Percentiles rank a stretch among this genome's conserved stretches.
Conservation (phyloP, 352 stramenopile species). For the Phytophthora pini region DNA sequence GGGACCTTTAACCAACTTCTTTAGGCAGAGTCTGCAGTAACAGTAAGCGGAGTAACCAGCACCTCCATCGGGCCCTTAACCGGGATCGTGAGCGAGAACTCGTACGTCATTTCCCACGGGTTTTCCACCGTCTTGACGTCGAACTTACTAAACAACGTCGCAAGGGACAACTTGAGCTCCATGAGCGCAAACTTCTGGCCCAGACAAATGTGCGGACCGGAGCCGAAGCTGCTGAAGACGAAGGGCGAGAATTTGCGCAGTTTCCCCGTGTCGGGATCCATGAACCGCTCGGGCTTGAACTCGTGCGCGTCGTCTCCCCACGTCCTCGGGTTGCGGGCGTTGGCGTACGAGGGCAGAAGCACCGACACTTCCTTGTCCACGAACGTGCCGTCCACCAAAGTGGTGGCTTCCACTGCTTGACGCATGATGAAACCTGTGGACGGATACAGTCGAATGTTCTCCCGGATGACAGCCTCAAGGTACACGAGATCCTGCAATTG, state of each 20-base stretch:
- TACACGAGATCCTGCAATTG: slow-evolving; percentile 58
- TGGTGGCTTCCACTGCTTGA: slow-evolving; percentile 39
- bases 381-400: slow-evolving; percentile 55
- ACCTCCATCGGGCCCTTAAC: slow-evolving; percentile 7
- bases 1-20: background rate
- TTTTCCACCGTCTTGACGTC: slow-evolving; percentile 45
- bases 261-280: slow-evolving; percentile 5
- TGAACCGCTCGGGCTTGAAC: slow-evolving; percentile 2
- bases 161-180: slow-evolving; percentile 60
- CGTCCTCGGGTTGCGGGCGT: slow-evolving; percentile 4
- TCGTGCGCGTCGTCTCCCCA: slow-evolving; percentile 4
- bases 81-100: slow-evolving; percentile 38
- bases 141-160: slow-evolving; percentile 50
- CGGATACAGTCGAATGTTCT: slow-evolving; percentile 66
- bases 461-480: slow-evolving; percentile 53
- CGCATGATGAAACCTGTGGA: slow-evolving; percentile 53
- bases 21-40: background rate
- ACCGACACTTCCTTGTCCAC: slow-evolving; percentile 28
- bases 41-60: background rate
- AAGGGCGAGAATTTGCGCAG: slow-evolving; percentile 5
- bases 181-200: slow-evolving; percentile 51
- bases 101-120: slow-evolving; percentile 47
- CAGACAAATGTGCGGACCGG: slow-evolving; percentile 57
- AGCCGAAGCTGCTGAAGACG: slow-evolving; percentile 41
- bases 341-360: slow-evolving; percentile 3